Base-by-base conservation (phyloP, 352 stramenopile species). In the Globisporangium polare region DNA sequence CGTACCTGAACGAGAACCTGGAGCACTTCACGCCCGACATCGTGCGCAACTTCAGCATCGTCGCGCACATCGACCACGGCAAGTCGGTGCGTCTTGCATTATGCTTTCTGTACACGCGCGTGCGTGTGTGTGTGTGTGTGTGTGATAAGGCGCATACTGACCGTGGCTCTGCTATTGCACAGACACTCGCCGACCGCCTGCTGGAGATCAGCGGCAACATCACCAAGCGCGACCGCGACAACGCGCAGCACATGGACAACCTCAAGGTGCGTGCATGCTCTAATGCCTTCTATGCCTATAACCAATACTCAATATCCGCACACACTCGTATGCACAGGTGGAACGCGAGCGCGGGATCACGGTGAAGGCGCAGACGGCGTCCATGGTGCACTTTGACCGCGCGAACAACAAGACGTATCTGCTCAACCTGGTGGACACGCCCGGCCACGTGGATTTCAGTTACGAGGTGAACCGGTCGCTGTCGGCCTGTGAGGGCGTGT, bases 311-410 rank as follows among this genome's bases (percentile, higher is more conserved):
- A n/a, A 2, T 1, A n/a, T 9, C 2, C 42, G 33, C 7, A 51
- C 18, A 17, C 5, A 54, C 5, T 37, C 9, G n/a, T 27, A 35
- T 27, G 0, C 15, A 18, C 58, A 96, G 58, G 95, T 99, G 3
- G 97, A 99, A 74, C 75, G 94, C 37, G 95, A 99, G 73, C 92
- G 97, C 29, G 97, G 97, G 22, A 99, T 99, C 64, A 99, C 97
- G 0, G 97, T 99, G 18, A 99, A 99, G 76, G 96, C 97, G 6
- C 95, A 98, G 56, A 98, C 96, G 10, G 97, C 96, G 15, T 98
- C 92, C 7, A 98, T 99, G 95, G 71, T 98, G 35, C 98, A 98
- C 70, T 61, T 72, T 15, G 72, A 91, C 67, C 29, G 68, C 3
- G 65, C 37, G 39, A 87, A 52, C 55, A 78, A 67, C 54, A 66